Base-by-base conservation (phyloP, 208 protist species). In the Leishmania martiniquensis region DNA sequence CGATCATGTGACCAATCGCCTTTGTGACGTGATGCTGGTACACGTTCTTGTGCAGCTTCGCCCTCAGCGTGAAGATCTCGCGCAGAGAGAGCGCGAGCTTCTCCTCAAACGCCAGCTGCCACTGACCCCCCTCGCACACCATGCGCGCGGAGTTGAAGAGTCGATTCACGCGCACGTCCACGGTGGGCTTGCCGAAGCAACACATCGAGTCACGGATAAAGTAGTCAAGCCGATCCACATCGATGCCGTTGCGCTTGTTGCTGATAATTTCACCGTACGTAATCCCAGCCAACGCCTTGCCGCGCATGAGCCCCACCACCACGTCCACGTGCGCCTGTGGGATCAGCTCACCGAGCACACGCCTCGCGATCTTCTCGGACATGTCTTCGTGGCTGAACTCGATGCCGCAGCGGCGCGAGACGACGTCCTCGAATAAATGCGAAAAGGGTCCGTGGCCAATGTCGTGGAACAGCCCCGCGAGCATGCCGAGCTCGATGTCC, bases 221-320 rank as follows among this genome's bases (percentile, higher is more conserved):
- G 82, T 99, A 99, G 84, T 99, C 98, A 17, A 99, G 91, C 60
- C 98, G 97, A 75, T 99, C 98, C 54, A 99, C 98, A 80, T 99
- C 98, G 55, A 99, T 90, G 52, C 93, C 95, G 78, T 97, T 99
- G 25, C 96, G 89, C 75, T 97, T 93, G 90, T 97, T 97, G 81
- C 86, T 93, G 76, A 97, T 87, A 69, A 97, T 89, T 57, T 96
- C 89, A 51, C 85, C 84, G 78, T 96, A 95, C 20, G 83, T 81
- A 54, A 92, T 78, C 12, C 78, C 59, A 17, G 76, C 66, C 57
- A 70, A 71, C 1, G 82, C 52, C 49, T 51, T 67, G 47, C 93
- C 93, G 25, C 81, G 84, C 91, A 97, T 95, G 67, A 95, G 84
- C 1, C 71, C 77, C 34, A 93, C 77, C 57, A 97, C 89, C 51